These are phyloP conservation scores for Penicillium antarcticum DNA, from an alignment of 495 filamentous ascomycete species.

Conservation along the genomic window DNA sequence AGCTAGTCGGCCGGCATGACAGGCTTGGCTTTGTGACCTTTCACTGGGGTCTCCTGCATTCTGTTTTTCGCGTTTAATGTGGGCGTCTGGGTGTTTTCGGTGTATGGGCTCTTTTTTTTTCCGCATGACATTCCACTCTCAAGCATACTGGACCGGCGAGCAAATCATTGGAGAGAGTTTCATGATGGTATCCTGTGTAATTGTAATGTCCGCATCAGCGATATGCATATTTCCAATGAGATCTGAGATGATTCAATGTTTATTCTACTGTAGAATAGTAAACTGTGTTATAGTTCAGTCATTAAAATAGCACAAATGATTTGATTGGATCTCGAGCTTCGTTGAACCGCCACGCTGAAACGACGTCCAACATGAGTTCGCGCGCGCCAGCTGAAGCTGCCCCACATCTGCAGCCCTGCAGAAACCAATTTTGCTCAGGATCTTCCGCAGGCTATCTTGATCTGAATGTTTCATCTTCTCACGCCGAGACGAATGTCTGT, in stretches of 20 bases:
- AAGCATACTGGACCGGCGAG: constrained; percentile 19
- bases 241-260: constrained; percentile 4
- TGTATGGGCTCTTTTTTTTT: constrained; percentile 9
- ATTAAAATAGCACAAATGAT: background rate
- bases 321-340: constrained; percentile 14
- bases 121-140: constrained; percentile 33
- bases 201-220: constrained; percentile 18
- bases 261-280: background rate
- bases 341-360: constrained; percentile 9
- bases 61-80: background rate
- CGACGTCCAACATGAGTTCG: constrained; percentile 8
- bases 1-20: constrained; percentile 37
- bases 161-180: constrained; percentile 13
- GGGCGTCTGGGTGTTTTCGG: constrained; percentile 7
- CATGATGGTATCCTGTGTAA: constrained; percentile 17
- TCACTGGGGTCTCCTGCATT: constrained; percentile 9
- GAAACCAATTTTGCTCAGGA: background rate
- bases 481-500: background rate
- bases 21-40: background rate
- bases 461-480: constrained; percentile 17
- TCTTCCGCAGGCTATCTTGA: constrained; percentile 5
- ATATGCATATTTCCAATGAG: constrained; percentile 20
- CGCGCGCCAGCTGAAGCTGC: constrained; percentile 26
- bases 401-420: constrained; percentile 1
- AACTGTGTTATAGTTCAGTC: background rate